phyloP scores from a whole-genome alignment of 106 monocot species.

The Agapanthus africanus region DNA sequence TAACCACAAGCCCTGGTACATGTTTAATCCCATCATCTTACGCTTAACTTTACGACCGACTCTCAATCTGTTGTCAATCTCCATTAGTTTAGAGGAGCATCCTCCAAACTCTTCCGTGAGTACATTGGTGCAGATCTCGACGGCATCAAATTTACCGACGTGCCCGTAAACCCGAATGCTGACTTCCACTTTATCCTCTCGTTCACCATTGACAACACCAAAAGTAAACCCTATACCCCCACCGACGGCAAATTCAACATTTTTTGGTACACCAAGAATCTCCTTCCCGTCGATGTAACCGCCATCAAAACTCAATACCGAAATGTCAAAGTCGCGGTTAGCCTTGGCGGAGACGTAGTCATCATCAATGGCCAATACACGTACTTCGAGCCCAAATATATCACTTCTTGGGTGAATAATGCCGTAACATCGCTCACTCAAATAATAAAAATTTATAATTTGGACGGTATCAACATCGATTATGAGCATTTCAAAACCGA shows the following conservation, averaged over 20 bases:
- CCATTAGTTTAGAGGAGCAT: neutral
- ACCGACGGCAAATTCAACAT: slow-evolving; percentile 5
- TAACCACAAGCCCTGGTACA: neutral
- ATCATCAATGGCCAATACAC: neutral
- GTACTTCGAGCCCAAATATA: neutral
- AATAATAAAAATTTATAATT: neutral
- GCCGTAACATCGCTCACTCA: neutral
- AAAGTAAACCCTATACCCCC: neutral
- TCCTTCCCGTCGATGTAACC: neutral
- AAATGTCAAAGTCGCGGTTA: neutral
- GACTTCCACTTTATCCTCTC: slow-evolving; percentile 38
- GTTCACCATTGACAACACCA: slow-evolving; percentile 28
- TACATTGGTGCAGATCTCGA: slow-evolving; percentile 18
- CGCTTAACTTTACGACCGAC: neutral
- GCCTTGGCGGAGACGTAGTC: neutral
- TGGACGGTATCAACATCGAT: slow-evolving; percentile 9
- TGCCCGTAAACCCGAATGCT: slow-evolving; percentile 14
- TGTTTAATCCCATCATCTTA: neutral
- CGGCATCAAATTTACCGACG: slow-evolving; percentile 19
- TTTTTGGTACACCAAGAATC: neutral
- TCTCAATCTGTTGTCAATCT: no score
- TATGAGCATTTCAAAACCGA: slow-evolving; percentile 10
- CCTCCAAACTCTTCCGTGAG: slow-evolving; percentile 11
- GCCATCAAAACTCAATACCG: neutral
- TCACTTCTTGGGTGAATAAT: slow-evolving; percentile 7